Conservation (phyloP, 2,329 filamentous ascomycete genomes). For the Neonectria hederae region DNA sequence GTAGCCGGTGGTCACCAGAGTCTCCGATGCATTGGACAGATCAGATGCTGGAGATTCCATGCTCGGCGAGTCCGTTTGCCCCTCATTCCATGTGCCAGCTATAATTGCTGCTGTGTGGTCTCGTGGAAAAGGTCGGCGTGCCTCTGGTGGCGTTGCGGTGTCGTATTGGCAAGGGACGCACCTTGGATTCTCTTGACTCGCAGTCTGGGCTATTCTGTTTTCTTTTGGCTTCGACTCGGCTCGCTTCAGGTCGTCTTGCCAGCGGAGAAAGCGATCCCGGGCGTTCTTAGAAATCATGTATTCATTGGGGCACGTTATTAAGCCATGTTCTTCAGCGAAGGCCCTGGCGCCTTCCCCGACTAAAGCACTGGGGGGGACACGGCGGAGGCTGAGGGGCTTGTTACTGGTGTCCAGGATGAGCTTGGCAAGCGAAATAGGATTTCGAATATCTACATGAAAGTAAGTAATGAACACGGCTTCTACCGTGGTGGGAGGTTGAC, state of each 20-base stretch:
- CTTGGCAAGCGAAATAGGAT: constrained; percentile 89
- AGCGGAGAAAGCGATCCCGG: constrained; percentile 79
- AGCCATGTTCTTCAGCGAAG: constrained; percentile 84
- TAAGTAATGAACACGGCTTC: not conserved
- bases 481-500: constrained; percentile 48
- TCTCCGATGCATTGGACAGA: constrained; percentile 25
- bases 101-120: constrained; percentile 66
- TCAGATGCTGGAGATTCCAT: constrained; percentile 42
- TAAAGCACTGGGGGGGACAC: constrained; percentile 92
- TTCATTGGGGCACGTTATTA: constrained; percentile 78
- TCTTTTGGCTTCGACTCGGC: constrained; percentile 60
- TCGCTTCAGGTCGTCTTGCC: constrained; percentile 76
- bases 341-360: constrained; percentile 85
- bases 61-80: constrained; percentile 67
- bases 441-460: constrained; percentile 76
- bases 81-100: constrained; percentile 70
- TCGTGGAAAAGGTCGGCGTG: constrained; percentile 40
- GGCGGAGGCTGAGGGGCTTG: constrained; percentile 79
- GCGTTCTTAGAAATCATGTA: constrained; percentile 83
- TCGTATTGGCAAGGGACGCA: constrained; percentile 48
- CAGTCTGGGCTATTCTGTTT: constrained; percentile 26
- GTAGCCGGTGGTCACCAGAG: constrained; percentile 25
- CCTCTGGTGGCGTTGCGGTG: constrained; percentile 42
- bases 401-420: constrained; percentile 81
- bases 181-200: constrained; percentile 24